Evolutionary conservation across 2,329 filamentous ascomycete species (phyloP).

Genomic region (Sclerotinia trifoliorum): DNA sequence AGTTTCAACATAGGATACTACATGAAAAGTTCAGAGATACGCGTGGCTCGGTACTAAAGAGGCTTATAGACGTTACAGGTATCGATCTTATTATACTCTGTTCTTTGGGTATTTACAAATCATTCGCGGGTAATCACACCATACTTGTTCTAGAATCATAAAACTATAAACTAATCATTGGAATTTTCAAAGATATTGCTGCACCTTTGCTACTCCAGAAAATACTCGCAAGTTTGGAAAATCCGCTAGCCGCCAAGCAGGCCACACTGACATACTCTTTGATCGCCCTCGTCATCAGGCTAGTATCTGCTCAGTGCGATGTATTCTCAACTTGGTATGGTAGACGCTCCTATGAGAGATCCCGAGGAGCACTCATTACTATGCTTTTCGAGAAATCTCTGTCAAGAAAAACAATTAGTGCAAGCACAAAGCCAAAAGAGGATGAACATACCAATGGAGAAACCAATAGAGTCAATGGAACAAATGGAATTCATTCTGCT

Average conservation of each 20-base stretch:
- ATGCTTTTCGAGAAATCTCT: slow-evolving; percentile 73
- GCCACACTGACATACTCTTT: slow-evolving; percentile 65
- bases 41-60: slow-evolving; percentile 66
- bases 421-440: slow-evolving; percentile 33
- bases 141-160: not conserved
- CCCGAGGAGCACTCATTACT: slow-evolving; percentile 80
- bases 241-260: slow-evolving; percentile 48
- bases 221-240: slow-evolving; percentile 65
- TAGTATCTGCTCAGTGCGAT: slow-evolving; percentile 62
- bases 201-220: slow-evolving; percentile 70
- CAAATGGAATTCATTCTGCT: slow-evolving; percentile 23
- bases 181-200: slow-evolving; percentile 48
- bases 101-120: slow-evolving; percentile 61
- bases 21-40: slow-evolving; percentile 74
- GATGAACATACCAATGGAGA: slow-evolving; percentile 23
- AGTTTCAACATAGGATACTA: slow-evolving; percentile 77
- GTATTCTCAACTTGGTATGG: slow-evolving; percentile 78
- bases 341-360: slow-evolving; percentile 80
- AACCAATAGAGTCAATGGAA: slow-evolving; percentile 24
- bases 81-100: slow-evolving; percentile 65
- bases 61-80: slow-evolving; percentile 73
- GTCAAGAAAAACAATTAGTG: slow-evolving; percentile 38
- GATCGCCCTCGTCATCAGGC: slow-evolving; percentile 58
- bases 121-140: slow-evolving; percentile 48
- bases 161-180: not conserved